These are phyloP conservation scores for Mycena leptocephala DNA, from an alignment of 768 basidiomycete genomes.

Conservation along the genomic window DNA sequence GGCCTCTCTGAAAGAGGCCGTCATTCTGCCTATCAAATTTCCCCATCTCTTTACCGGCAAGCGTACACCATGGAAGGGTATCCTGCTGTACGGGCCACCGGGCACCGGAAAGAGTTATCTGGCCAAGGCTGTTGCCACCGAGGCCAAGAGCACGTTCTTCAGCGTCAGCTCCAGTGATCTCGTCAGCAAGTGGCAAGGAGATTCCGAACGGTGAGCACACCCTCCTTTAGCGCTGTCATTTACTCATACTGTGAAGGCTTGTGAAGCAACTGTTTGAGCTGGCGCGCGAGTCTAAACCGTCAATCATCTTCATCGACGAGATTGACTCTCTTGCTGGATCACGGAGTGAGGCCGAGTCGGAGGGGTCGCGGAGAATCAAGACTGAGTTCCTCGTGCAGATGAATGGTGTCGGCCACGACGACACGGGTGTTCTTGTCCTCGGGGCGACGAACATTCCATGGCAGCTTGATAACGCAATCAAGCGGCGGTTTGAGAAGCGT, in stretches of 20 bases:
- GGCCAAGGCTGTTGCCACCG: conserved; percentile 98
- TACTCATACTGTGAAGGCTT: conserved; percentile 64
- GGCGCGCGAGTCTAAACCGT: conserved; percentile 95
- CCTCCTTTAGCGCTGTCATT: neutral
- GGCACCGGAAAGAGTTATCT: conserved; percentile 98
- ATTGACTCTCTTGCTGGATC: conserved; percentile 97
- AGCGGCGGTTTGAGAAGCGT: conserved; percentile 98
- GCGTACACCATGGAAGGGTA: conserved; percentile 97
- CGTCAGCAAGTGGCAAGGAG: conserved; percentile 99
- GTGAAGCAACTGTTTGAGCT: conserved; percentile 98
- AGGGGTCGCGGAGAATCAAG: conserved; percentile 97
- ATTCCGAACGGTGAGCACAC: conserved; percentile 88
- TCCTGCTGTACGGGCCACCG: conserved; percentile 96
- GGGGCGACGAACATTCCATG: conserved; percentile 99
- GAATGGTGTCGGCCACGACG: conserved; percentile 99
- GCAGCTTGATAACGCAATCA: conserved; percentile 98
- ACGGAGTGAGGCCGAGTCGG: conserved; percentile 96
- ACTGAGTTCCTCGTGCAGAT: conserved; percentile 98
- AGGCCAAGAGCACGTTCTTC: conserved; percentile 99
- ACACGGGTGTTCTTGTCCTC: conserved; percentile 95
- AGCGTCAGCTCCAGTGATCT: conserved; percentile 95
- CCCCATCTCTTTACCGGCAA: conserved; percentile 99
- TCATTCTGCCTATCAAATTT: conserved; percentile 99
- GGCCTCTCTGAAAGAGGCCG: conserved; percentile 96
- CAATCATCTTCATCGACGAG: conserved; percentile 99